Evolutionary conservation across 257 asterid species (phyloP).

Genomic region (Solanum gracilifrons): DNA sequence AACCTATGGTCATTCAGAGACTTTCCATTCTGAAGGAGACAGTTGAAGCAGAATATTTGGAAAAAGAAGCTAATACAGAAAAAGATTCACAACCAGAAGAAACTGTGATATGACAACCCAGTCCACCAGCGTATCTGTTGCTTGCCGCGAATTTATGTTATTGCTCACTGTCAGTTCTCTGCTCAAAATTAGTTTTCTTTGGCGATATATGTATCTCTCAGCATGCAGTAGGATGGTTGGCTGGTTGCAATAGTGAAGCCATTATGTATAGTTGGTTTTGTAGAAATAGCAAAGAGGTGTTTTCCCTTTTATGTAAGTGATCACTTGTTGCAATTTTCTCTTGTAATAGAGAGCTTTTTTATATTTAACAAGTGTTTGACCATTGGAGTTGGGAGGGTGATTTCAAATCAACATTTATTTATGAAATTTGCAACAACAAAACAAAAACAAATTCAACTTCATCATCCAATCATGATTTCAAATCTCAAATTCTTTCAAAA

Average conservation of each 20-base stretch:
- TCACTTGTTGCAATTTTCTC: background rate
- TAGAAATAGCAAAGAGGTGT: background rate
- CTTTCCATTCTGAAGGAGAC: slow-evolving; percentile 79
- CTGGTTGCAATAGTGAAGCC: background rate
- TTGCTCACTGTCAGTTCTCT: background rate
- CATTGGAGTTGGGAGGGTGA: background rate
- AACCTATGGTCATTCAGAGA: slow-evolving; percentile 81
- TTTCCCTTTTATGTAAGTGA: background rate
- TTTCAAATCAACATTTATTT: background rate
- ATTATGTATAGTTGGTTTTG: background rate
- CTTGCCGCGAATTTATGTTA: background rate
- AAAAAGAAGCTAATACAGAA: slow-evolving; percentile 21
- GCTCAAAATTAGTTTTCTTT: background rate
- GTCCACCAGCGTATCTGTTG: background rate
- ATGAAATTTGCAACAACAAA: background rate
- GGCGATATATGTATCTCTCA: background rate
- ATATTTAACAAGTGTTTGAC: background rate
- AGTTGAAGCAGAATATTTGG: slow-evolving; percentile 82
- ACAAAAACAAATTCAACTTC: background rate
- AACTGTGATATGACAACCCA: background rate
- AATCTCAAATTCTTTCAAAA: background rate
- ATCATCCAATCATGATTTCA: background rate
- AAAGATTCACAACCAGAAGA: slow-evolving; percentile 20
- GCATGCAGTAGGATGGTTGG: background rate
- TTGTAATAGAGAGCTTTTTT: background rate